Evolutionary conservation across 495 filamentous ascomycete species (phyloP).

Genomic region (Tetracladium marchalianum): DNA sequence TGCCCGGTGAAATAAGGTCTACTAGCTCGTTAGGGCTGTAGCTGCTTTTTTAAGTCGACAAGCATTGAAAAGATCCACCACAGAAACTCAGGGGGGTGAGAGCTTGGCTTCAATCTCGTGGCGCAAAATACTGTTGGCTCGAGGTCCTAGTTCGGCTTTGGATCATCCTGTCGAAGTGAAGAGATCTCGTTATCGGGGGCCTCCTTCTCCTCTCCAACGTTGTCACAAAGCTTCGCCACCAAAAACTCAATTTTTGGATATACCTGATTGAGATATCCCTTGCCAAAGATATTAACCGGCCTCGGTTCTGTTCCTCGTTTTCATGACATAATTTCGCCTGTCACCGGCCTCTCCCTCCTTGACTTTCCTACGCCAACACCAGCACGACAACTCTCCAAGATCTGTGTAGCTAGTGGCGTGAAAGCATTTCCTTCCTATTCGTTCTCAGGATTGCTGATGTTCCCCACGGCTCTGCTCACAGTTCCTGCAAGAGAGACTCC

Average conservation of each 20-base stretch:
- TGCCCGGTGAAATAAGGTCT: slow-evolving; percentile 12
- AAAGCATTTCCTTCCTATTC: slow-evolving; percentile 15
- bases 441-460: slow-evolving; percentile 7
- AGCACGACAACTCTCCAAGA: slow-evolving; percentile 1
- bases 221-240: slow-evolving; percentile 6
- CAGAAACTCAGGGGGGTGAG: slow-evolving; percentile 8
- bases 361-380: slow-evolving; percentile 2
- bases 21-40: slow-evolving; percentile 13
- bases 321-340: too few relatives aligned
- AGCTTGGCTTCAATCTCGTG: slow-evolving; percentile 18
- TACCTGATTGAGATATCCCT: neutral
- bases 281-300: too few relatives aligned
- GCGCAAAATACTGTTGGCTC: slow-evolving; percentile 12
- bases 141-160: slow-evolving; percentile 1
- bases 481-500: slow-evolving; percentile 7
- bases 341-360: slow-evolving; percentile 1
- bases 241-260: neutral
- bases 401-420: slow-evolving; percentile 16
- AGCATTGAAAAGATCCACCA: slow-evolving; percentile 18
- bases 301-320: too few relatives aligned
- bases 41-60: slow-evolving; percentile 17
- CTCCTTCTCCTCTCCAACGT: slow-evolving; percentile 16
- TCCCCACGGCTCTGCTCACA: slow-evolving; percentile 12
- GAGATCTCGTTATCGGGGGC: slow-evolving; percentile 8
- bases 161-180: neutral